Conservation (phyloP, 345 rosid genomes). For the Raphanus sativus region DNA sequence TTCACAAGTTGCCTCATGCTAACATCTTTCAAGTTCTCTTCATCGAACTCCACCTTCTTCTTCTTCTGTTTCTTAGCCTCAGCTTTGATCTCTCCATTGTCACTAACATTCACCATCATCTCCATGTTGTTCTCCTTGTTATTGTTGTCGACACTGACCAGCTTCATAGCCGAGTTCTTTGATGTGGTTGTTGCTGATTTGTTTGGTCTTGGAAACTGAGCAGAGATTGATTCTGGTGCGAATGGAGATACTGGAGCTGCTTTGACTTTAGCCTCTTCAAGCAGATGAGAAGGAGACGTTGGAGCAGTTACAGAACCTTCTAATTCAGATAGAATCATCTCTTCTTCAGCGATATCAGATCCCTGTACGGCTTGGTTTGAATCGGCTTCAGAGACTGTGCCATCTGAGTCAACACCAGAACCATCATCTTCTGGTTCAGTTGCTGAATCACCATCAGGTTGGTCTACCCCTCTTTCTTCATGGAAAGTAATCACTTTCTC, state of each 20-base stretch:
- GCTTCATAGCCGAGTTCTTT: neutral
- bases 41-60: constrained; percentile 20
- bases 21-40: constrained; percentile 24
- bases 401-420: constrained; percentile 20
- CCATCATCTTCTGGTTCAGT: neutral
- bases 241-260: neutral
- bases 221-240: neutral
- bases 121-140: constrained; percentile 32
- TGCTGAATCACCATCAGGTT: neutral
- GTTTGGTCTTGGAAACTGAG: neutral
- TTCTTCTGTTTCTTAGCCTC: constrained; percentile 32
- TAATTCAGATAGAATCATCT: constrained; percentile 17
- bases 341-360: constrained; percentile 26
- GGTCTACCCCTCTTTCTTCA: neutral
- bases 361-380: constrained; percentile 29
- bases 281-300: neutral
- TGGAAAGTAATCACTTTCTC: neutral
- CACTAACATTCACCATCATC: constrained; percentile 19
- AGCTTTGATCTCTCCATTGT: constrained; percentile 33
- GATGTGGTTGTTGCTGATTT: neutral
- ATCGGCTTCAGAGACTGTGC: constrained; percentile 32
- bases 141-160: neutral
- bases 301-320: constrained; percentile 15
- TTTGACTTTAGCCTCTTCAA: neutral
- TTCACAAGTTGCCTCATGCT: constrained; percentile 52